Base-by-base conservation (phyloP, 2,329 filamentous ascomycete species). In the Penicillium brasilianum region DNA sequence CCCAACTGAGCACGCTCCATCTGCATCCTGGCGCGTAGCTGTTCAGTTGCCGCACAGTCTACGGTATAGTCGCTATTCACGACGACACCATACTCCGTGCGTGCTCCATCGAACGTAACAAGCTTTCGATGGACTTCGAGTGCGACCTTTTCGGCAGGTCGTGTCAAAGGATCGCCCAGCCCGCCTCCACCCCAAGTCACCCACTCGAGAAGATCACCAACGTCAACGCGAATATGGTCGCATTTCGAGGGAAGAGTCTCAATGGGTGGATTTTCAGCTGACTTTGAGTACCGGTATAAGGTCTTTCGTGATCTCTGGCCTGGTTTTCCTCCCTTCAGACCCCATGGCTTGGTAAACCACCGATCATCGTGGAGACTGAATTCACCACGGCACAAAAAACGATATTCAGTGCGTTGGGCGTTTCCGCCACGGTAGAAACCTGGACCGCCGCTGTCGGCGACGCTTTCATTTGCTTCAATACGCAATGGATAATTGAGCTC, bases 181-280 rank as follows among this genome's bases (percentile, higher is more conserved):
- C 81, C 81, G 22, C 80, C 81, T 30, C 80, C 81, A 49, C 81
- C 81, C 81, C 81, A 83, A 4, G 82, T 83, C 32, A 82, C 76
- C 78, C 78, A 83, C 70, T 83, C 81, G 5, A 83, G 77, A 1
- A 82, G 73, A 61, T 84, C 81, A 13, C 77, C 80, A 1, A 77
- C 78, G 36, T 77, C 70, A 1, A 83, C 81, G 16, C 75, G 74
- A 28, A 84, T 66, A 63, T 82, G 77, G 64, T 84, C 81, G 62
- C 80, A 81, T 66, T 84, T 83, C n/a, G 76, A 79, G 10, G 78
- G 76, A 2, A 82, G 72, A 18, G 76, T 58, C 44, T 77, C 74
- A 0, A 65, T 69, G 0, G 73, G 70, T 11, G 77, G 74, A 7
- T 61, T 67, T 0, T 69, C 65, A 0, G 72, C 65, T 43, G 77